Conservation (phyloP, 192 early-diverging fungal genomes). For the Backusella westeae region DNA sequence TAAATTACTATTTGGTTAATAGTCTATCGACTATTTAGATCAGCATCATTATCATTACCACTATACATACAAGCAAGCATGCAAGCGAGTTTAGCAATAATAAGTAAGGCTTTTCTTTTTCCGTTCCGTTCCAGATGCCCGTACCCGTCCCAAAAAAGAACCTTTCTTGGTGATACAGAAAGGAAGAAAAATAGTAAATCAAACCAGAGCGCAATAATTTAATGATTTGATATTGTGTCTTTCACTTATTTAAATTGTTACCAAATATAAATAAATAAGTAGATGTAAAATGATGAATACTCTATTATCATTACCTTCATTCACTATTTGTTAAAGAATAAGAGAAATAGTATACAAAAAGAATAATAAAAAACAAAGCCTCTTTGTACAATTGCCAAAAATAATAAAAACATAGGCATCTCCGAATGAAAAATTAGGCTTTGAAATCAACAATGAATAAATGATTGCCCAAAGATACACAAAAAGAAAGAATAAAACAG, state of each 20-base stretch:
- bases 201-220: background rate
- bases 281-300: too few relatives aligned
- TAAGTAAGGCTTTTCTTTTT: background rate
- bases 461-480: background rate
- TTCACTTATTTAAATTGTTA: too few relatives aligned
- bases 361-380: background rate
- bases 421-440: constrained; percentile 5
- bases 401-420: background rate
- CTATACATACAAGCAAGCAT: background rate
- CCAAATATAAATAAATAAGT: too few relatives aligned
- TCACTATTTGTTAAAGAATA: too few relatives aligned
- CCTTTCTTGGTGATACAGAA: background rate
- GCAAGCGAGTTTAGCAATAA: too few relatives aligned
- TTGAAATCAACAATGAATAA: constrained; percentile 2
- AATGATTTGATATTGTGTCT: background rate
- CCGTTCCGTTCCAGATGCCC: background rate
- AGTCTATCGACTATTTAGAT: background rate
- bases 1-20: background rate
- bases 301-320: too few relatives aligned
- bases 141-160: background rate
- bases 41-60: background rate
- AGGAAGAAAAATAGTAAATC: background rate
- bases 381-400: constrained; percentile 2
- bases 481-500: background rate
- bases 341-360: background rate